These are phyloP conservation scores for Moesziomyces globuligerus DNA, from an alignment of 1,284 basidiomycete genomes.

Conservation along the genomic window DNA sequence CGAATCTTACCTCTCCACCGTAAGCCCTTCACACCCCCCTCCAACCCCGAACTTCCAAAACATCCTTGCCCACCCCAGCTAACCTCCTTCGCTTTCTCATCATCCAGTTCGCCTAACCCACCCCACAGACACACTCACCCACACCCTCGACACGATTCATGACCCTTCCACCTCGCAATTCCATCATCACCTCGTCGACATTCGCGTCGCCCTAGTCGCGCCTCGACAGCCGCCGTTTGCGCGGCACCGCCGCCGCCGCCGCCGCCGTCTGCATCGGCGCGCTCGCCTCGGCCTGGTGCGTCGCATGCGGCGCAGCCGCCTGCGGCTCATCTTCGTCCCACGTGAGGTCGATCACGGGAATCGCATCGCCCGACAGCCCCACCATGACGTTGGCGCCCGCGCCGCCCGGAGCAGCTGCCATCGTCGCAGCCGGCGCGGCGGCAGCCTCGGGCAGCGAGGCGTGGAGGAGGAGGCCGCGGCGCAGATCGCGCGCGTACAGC, in stretches of 20 bases:
- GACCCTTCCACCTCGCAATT: too few relatives aligned
- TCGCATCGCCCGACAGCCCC: slow-evolving; percentile 14
- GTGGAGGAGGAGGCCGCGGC: slow-evolving; percentile 26
- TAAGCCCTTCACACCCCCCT: slow-evolving; percentile 35
- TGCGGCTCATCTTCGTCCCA: slow-evolving; percentile 36
- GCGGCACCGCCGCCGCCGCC: too few relatives aligned
- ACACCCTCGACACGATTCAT: neutral
- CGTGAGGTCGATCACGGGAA: slow-evolving; percentile 40
- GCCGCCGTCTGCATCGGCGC: neutral
- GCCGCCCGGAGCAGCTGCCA: too few relatives aligned
- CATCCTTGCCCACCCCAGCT: too few relatives aligned
- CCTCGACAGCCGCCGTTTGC: slow-evolving; percentile 31
- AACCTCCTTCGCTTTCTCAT: neutral
- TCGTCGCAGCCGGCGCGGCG: neutral
- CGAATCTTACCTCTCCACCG: slow-evolving; percentile 71
- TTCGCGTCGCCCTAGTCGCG: slow-evolving; percentile 8
- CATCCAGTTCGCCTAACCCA: slow-evolving; percentile 2
- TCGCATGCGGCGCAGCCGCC: neutral
- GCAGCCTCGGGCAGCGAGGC: slow-evolving; percentile 2
- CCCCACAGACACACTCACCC: too few relatives aligned
- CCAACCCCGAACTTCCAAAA: neutral
- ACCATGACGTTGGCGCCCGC: too few relatives aligned
- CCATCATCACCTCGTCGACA: neutral
- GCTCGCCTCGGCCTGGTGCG: neutral
- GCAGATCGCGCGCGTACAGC: slow-evolving; percentile 38